Evolutionary conservation across 306 rosid species (phyloP), one percentile per base, ranked within the genome.

Genomic region (Hippophae gyantsensis): DNA sequence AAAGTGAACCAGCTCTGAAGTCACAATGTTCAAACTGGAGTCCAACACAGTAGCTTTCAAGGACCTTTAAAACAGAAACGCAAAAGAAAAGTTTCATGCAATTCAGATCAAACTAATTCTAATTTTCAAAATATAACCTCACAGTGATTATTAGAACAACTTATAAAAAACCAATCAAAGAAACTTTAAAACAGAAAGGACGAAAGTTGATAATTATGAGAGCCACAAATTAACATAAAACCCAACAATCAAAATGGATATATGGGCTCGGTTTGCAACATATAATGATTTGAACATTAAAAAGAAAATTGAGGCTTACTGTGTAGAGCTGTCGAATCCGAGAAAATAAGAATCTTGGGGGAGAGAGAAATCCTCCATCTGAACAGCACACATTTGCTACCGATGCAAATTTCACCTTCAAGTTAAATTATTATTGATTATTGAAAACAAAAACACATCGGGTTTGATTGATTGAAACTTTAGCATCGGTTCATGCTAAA

Each of bases 261-360:
- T 54, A 45, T 45, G 67, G 70, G n/a, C 0, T 27, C 48, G 56
- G 54, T 32, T 50, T 44, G 42, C n/a, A 69, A 57, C 45, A 42
- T 48, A 13, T 13, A 52, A 27, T 18, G 9, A 62, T 12, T 40
- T 3, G 13, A 13, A 64, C 32, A 43, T n/a, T 45, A 18, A 44
- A 13, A 58, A 14, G 13, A 52, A 48, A 27, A 62, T 11, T 5
- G 7, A 0, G 52, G 72, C 89, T 76, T 78, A 92, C 98, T 87
- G 98, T 10, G 98, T 92, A 32, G 98, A 92, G 47, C 95, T 83
- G 62, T 92, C 98, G 47, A 92, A 76, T 60, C 96, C 98, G 54
- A 92, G 93, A 69, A 77, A 92, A 51, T 78, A 85, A 1, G 96
- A 83, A 46, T 76, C 79, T 0, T 13, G 60, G 32, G 96, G 93